phyloP scores from a whole-genome alignment of 2,329 filamentous ascomycete species.

The Colletotrichum sp. region DNA sequence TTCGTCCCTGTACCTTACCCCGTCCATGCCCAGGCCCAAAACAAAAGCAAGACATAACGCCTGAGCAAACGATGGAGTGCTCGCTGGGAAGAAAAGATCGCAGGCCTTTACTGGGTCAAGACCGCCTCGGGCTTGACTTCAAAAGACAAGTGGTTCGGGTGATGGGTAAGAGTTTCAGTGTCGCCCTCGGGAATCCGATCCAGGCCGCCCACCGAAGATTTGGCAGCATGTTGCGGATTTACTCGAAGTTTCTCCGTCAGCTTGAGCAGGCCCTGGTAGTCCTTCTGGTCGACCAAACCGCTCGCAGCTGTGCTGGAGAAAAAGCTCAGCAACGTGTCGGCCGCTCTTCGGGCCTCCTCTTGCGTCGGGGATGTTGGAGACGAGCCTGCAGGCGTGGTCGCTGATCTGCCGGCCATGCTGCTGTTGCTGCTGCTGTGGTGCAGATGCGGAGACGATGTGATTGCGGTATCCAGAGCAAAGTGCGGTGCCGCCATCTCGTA shows the following conservation, averaged over 20 bases:
- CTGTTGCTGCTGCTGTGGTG: constrained; percentile 57
- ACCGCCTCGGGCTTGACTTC: constrained; percentile 37
- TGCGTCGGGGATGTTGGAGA: constrained; percentile 74
- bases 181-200: constrained; percentile 65
- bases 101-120: constrained; percentile 32
- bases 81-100: not conserved
- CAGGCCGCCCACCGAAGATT: constrained; percentile 48
- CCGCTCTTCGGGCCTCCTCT: constrained; percentile 83
- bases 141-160: constrained; percentile 9
- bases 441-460: constrained; percentile 46
- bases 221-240: constrained; percentile 51
- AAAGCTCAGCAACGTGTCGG: constrained; percentile 82
- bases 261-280: constrained; percentile 79
- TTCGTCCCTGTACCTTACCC: not conserved
- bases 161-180: constrained; percentile 45
- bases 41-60: constrained; percentile 6
- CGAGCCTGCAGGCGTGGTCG: constrained; percentile 52
- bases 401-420: constrained; percentile 42
- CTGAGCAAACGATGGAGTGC: not conserved
- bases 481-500: constrained; percentile 48
- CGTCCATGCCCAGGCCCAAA: not conserved
- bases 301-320: constrained; percentile 72
- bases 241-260: constrained; percentile 86
- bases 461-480: constrained; percentile 47
- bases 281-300: constrained; percentile 76